Evolutionary conservation across 2,329 filamentous ascomycete genomes (phyloP), one percentile per base, ranked within the genome.

Genomic region (Diaporthe citrichinensis): DNA sequence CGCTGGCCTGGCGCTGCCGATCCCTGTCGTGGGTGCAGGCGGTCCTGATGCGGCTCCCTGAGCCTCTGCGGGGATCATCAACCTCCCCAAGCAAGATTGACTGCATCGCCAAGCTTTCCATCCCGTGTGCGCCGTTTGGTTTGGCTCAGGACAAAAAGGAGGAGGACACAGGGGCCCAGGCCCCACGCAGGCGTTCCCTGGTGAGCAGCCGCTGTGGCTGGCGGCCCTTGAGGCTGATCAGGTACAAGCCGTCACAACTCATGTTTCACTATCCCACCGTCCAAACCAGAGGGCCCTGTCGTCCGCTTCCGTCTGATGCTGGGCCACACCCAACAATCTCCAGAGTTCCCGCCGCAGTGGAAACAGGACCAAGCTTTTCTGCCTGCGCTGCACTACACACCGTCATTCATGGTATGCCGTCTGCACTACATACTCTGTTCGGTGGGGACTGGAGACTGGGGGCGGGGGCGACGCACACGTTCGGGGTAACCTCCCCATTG

Each of bases 161-260:
- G 34, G 25, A 28, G n/a, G 51, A 25, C 5, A 46, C 12, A 51
- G 34, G 17, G 39, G 15, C 8, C 8, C 14, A n/a, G 46, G 28
- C 28, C 23, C 20, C 49, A 57, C 36, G 53, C 34, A 39, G 57
- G 31, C 39, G 36, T 36, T 55, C 20, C 71, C 71, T 57, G 44
- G 31, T 25, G 36, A 20, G n/a, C 31, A 67, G 44, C 31, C 71
- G 58, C 58, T 49, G 73, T 31, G 53, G 58, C 34, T 57, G 17
- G 55, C 59, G 53, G 74, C 59, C 34, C 72, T 67, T 57, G 51
- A 46, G 72, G 74, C 74, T 75, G 74, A 75, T 75, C 74, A 75
- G 39, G 74, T 73, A 68, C 69, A 68, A 72, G 69, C 41, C 74
- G 74, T 75, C 69, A 75, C 74, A 75, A 14, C 69, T 68, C 49